These are phyloP conservation scores for Alternaria infectoria DNA, from an alignment of 2,329 filamentous ascomycete genomes.

Conservation along the genomic window DNA sequence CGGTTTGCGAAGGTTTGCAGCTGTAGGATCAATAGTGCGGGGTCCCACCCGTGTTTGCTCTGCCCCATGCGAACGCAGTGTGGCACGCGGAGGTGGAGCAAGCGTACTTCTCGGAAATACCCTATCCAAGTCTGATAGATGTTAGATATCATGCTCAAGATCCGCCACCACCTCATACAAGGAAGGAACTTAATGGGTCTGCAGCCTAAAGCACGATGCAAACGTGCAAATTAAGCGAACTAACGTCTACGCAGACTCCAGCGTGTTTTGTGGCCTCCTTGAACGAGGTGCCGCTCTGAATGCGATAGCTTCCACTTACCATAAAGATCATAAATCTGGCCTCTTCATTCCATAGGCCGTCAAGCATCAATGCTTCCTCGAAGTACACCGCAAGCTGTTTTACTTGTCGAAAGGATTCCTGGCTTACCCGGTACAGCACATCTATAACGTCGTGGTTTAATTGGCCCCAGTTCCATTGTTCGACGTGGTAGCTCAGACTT, in stretches of 20 bases:
- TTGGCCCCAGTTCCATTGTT: background rate
- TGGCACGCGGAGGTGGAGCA: background rate
- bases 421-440: background rate
- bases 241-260: no score
- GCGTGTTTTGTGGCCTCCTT: no score
- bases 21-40: background rate
- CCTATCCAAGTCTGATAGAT: background rate
- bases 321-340: no score
- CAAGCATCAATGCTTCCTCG: background rate
- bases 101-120: background rate
- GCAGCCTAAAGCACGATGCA: no score
- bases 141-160: background rate
- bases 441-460: background rate
- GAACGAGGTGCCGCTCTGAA: no score
- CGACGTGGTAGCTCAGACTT: background rate
- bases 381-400: background rate
- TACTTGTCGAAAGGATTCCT: background rate
- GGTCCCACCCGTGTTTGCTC: background rate
- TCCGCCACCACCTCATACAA: no score
- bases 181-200: no score
- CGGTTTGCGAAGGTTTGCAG: background rate
- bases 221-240: no score
- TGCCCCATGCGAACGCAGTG: background rate
- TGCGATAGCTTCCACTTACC: no score
- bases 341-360: no score